Evolutionary conservation across 805 yeast species (phyloP).

Genomic region (Candida golubevii): DNA sequence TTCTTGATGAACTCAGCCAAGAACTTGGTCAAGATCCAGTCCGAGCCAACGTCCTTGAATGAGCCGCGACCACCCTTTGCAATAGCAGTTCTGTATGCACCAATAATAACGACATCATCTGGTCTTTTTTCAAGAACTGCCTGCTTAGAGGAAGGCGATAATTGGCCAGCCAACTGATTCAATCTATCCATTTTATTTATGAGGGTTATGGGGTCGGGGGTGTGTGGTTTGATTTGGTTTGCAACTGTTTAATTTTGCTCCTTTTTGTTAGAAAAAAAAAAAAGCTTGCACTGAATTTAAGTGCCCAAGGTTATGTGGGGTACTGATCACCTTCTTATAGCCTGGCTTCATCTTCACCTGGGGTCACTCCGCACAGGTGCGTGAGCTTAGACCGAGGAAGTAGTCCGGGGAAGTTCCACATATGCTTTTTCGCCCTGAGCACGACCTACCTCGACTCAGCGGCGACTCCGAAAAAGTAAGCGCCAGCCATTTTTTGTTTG

Average conservation of each 20-base stretch:
- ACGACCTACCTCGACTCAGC: no score
- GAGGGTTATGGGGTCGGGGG: neutral
- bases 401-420: neutral
- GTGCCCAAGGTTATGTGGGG: neutral
- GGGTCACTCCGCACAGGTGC: slow-evolving; percentile 12
- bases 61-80: slow-evolving; percentile 85
- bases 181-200: slow-evolving; percentile 38
- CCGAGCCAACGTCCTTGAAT: slow-evolving; percentile 79
- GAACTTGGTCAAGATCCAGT: slow-evolving; percentile 67
- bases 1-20: slow-evolving; percentile 57
- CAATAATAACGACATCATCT: slow-evolving; percentile 87
- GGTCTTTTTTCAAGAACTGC: slow-evolving; percentile 54
- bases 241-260: neutral
- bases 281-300: no score
- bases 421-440: no score
- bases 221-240: neutral
- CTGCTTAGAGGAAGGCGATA: slow-evolving; percentile 39
- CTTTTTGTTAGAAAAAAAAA: neutral
- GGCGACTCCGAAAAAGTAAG: no score
- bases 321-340: slow-evolving; percentile 5
- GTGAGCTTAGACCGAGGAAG: slow-evolving; percentile 7
- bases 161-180: slow-evolving; percentile 43
- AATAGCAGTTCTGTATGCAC: slow-evolving; percentile 87
- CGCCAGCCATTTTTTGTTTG: no score
- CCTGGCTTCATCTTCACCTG: slow-evolving; percentile 8